Evolutionary conservation across 768 basidiomycete genomes (phyloP), one percentile per base, ranked within the genome.

Genomic region (Filobasidium wieringae): DNA sequence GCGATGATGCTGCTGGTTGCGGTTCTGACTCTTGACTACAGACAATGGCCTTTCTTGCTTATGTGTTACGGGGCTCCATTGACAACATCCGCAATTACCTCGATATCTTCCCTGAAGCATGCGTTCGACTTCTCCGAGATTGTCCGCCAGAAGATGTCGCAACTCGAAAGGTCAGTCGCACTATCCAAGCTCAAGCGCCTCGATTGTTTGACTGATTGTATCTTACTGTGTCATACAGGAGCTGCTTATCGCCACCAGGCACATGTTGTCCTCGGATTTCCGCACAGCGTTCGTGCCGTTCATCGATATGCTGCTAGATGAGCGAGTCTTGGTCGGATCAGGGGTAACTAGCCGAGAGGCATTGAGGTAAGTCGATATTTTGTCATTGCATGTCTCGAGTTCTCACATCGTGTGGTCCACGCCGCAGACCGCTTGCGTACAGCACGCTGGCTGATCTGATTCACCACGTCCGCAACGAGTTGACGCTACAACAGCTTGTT

Each of bases 11-110:
- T 43, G 24, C 31, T 43, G 49, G 2, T 7, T 41, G 37, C 26
- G 24, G 17, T 55, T 41, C 12, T 40, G 39, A 27, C 29, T n/a
- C n/a, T n/a, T 17, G 51, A 51, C 53, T 32, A 22, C 64, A 92
- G 89, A 85, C 90, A 72, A 80, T 96, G 65, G 92, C 90, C 1
- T 92, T 88, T 69, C 77, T 96, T 37, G 88, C 90, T 1, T 95
- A 89, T 76, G 82, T 92, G 22, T 82, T 92, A 64, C 81, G 92
- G 51, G 77, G 83, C 67, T 76, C 78, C 45, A 74, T 75, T n/a
- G 79, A 80, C 36, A 81, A 84, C 50, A 80, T 83, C 56, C 82
- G 86, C 39, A 76, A 81, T 2, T 87, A 89, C 65, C 84, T 85
- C 9, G 87, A 93, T 68, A 82, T 80, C 4, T 80, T 97, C 26